Percentiles rank a stretch among this genome's conserved stretches.
Evolutionary conservation across 495 filamentous ascomycete genomes (phyloP).

Genomic region (Daldinia childiae): DNA sequence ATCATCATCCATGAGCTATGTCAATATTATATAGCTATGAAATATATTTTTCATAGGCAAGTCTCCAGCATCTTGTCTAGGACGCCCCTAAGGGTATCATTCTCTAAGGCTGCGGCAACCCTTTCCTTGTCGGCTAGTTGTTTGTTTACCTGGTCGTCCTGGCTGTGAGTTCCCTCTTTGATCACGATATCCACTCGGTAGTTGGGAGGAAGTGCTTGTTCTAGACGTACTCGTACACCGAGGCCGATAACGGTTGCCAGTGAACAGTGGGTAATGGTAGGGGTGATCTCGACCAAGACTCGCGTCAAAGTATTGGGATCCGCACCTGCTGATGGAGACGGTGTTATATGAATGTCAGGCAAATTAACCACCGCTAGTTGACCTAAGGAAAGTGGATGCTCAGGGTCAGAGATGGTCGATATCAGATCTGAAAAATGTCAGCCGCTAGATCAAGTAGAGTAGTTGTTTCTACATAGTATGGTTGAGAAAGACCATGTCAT

Average conservation of each 20-base stretch:
- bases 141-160: slow-evolving; percentile 94
- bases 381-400: slow-evolving; percentile 92
- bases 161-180: slow-evolving; percentile 94
- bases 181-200: slow-evolving; percentile 93
- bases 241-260: slow-evolving; percentile 96
- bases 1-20: neutral
- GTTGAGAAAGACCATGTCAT: slow-evolving; percentile 14
- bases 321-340: slow-evolving; percentile 65
- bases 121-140: slow-evolving; percentile 96
- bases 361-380: slow-evolving; percentile 93
- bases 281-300: slow-evolving; percentile 81
- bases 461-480: neutral
- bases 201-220: slow-evolving; percentile 89
- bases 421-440: slow-evolving; percentile 78
- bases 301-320: slow-evolving; percentile 57
- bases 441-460: slow-evolving; percentile 37
- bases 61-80: slow-evolving; percentile 93
- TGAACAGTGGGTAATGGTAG: slow-evolving; percentile 97
- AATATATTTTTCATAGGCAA: slow-evolving; percentile 56
- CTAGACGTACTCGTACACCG: slow-evolving; percentile 88
- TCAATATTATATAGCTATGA: neutral
- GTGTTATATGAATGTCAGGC: slow-evolving; percentile 83
- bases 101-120: slow-evolving; percentile 94
- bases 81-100: slow-evolving; percentile 86
- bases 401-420: slow-evolving; percentile 91